Base-by-base conservation (phyloP, 208 protist species). In the Acanthamoeba lugdunensis region DNA sequence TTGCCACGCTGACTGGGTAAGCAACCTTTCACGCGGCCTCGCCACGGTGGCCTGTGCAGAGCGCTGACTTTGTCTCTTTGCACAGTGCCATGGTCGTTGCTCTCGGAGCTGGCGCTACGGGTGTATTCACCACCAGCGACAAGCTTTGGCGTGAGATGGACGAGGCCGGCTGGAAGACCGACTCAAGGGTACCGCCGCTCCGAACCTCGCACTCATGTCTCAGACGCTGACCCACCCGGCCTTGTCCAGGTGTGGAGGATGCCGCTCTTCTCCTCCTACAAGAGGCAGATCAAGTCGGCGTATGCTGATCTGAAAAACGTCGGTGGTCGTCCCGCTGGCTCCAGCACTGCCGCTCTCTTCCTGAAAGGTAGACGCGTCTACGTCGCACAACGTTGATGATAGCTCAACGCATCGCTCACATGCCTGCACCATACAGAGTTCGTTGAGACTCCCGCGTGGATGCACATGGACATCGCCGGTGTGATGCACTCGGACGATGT, bases 391-490 rank as follows among this genome's bases (percentile, higher is more conserved):
- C 23, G 81, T 48, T 48, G 45, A 48, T 13, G 45, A 11, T 48
- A 48, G 45, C 45, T 48, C 45, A 48, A 8, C 5, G 33, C 7
- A 30, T 23, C n/a, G 37, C 48, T 65, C 48, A 73, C n/a, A n/a
- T n/a, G 45, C 2, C 54, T n/a, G 3, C 82, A 16, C 28, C 9
- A 69, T 13, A 50, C 73, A 82, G 73, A 92, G 61, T 81, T 81
- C 8, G 82, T 89, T 5, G 82, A 89, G 37, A 92, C 63, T 11
- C 41, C 69, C 4, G 16, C 45, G 13, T 97, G 95, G 94, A 93
- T 94, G n/a, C 96, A 97, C 65, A 58, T 97, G 4, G 96, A 97
- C 82, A 97, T 97, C 92, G 96, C 96, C 13, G 96, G 96, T 52
- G 94, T 96, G 13, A 96, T 96, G 96, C 56, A 82, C n/a, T 79